Conservation (phyloP, 2,329 filamentous ascomycete species). For the Botrytis fragariae region DNA sequence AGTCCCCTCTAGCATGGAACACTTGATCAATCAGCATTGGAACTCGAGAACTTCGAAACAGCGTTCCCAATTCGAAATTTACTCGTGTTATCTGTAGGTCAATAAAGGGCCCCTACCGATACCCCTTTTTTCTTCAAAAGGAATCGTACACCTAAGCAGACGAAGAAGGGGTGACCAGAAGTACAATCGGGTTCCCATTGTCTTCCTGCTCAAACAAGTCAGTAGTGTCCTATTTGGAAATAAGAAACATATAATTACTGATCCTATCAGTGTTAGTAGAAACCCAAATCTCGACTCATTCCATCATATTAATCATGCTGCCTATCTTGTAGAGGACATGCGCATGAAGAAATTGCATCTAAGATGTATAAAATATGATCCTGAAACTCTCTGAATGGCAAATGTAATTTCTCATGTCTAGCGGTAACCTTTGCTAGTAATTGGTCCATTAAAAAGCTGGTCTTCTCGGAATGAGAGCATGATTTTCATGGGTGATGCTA, state of each 20-base stretch:
- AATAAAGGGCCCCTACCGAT: not conserved
- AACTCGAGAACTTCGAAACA: not conserved
- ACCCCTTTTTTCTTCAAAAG: not conserved
- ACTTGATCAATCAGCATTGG: not conserved
- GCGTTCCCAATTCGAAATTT: too few species aligned
- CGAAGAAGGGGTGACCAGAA: not conserved
- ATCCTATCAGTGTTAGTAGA: slow-evolving; percentile 43
- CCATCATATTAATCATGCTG: slow-evolving; percentile 36
- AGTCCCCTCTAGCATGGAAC: not conserved
- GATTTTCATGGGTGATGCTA: not conserved
- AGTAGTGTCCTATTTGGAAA: not conserved
- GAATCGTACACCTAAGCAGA: not conserved
- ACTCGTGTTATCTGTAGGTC: not conserved
- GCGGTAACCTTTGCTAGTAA: not conserved
- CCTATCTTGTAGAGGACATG: not conserved
- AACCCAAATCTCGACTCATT: slow-evolving; percentile 43
- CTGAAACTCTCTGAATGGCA: not conserved
- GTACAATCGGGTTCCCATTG: not conserved
- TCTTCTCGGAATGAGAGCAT: not conserved
- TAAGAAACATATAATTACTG: slow-evolving; percentile 42
- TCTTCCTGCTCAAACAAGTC: not conserved
- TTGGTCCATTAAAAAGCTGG: not conserved
- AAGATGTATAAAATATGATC: not conserved
- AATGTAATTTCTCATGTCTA: not conserved
- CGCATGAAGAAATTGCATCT: not conserved